These are phyloP conservation scores for Globisporangium acanthophoron DNA, from an alignment of 352 stramenopile genomes.

Conservation along the genomic window DNA sequence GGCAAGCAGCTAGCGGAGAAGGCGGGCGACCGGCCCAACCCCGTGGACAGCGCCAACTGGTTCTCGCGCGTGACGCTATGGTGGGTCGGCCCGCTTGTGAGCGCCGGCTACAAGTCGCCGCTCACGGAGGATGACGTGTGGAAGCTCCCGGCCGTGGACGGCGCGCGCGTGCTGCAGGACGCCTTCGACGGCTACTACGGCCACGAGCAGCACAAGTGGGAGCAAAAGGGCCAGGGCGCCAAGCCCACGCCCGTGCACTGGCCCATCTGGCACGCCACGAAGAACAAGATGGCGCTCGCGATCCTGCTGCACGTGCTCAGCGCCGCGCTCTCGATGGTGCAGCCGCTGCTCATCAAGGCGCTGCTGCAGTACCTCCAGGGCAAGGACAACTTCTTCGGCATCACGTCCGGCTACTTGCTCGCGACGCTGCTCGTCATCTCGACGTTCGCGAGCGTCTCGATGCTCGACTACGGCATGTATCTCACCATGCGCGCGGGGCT, in stretches of 20 bases:
- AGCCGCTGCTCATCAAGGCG: constrained; percentile 30
- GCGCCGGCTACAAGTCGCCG: constrained; percentile 9
- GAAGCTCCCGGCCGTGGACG: constrained; percentile 17
- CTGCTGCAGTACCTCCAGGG: constrained; percentile 20
- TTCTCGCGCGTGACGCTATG: constrained; percentile 16
- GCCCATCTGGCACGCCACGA: constrained; percentile 24
- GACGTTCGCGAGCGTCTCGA: constrained; percentile 16
- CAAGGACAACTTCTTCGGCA: constrained; percentile 17
- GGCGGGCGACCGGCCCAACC: constrained; percentile 5
- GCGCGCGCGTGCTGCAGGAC: constrained; percentile 15
- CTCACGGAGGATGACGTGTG: constrained; percentile 30
- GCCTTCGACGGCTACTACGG: constrained; percentile 17
- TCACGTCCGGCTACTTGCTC: constrained; percentile 18
- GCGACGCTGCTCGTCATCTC: constrained; percentile 7
- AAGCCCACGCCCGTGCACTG: constrained; percentile 3
- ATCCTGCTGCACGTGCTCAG: constrained; percentile 22
- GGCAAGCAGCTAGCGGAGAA: not conserved
- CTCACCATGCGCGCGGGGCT: constrained; percentile 35
- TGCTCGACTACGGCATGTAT: constrained; percentile 46
- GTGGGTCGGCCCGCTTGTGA: constrained; percentile 19
- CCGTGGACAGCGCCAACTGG: constrained; percentile 17
- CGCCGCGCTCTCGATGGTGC: constrained; percentile 17
- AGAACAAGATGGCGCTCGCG: constrained; percentile 22
- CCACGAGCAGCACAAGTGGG: constrained; percentile 1
- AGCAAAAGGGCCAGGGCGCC: not conserved